phyloP scores from a whole-genome alignment of 2,329 filamentous ascomycete genomes.

The Ophiostoma ulmi region DNA sequence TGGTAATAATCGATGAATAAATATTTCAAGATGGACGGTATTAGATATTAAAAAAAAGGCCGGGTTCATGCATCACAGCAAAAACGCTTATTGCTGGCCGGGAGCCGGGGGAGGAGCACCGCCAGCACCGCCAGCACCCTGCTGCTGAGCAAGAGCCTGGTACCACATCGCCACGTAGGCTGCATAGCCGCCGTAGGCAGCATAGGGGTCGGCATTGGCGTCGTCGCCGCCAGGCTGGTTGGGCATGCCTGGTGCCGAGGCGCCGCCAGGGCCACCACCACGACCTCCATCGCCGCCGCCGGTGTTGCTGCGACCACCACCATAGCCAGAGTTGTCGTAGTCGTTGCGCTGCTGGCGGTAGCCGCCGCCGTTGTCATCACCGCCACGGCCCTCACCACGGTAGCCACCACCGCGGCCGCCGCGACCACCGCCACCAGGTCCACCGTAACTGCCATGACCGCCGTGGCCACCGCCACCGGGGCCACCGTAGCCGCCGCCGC shows the following conservation, averaged over 20 bases:
- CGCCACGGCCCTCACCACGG: constrained; percentile 50
- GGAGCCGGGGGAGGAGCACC: constrained; percentile 22
- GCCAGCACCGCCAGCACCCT: constrained; percentile 24
- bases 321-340: constrained; percentile 42
- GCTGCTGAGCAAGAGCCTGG: constrained; percentile 51
- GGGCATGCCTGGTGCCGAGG: constrained; percentile 46
- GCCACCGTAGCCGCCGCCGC: constrained; percentile 40
- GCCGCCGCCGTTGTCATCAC: constrained; percentile 36
- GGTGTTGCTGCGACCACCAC: constrained; percentile 41
- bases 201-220: constrained; percentile 62
- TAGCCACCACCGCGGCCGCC: constrained; percentile 41
- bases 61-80: neutral
- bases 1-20: neutral
- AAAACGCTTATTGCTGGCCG: constrained; percentile 7
- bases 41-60: neutral
- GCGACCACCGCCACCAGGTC: constrained; percentile 38
- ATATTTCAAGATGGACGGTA: neutral
- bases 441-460: constrained; percentile 40
- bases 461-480: constrained; percentile 40
- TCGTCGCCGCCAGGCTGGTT: constrained; percentile 41
- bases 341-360: constrained; percentile 37
- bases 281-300: constrained; percentile 38
- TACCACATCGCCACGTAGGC: constrained; percentile 79
- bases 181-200: constrained; percentile 76
- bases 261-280: constrained; percentile 36